Evolutionary conservation across 768 basidiomycete genomes (phyloP).

Genomic region (Amanita pallidorosea): DNA sequence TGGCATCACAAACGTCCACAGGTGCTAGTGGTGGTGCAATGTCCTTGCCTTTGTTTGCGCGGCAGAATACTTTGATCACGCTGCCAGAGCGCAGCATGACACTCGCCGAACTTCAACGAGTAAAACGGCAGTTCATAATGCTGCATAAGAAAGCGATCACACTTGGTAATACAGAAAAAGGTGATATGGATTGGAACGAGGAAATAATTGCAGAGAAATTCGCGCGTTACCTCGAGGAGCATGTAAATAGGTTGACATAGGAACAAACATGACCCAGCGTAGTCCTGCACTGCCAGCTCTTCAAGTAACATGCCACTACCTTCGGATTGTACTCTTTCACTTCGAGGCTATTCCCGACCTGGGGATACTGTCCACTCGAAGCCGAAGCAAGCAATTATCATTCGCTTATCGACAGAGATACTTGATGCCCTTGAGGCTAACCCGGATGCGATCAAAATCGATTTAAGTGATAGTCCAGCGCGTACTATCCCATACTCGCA

Average conservation of each 20-base stretch:
- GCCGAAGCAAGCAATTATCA: conserved; percentile 65
- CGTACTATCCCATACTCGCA: conserved; percentile 13
- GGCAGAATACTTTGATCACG: conserved; percentile 33
- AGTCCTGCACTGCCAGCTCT: neutral
- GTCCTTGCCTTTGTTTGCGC: conserved; percentile 10
- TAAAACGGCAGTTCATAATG: conserved; percentile 86
- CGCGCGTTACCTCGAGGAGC: conserved; percentile 61
- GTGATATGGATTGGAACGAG: conserved; percentile 68
- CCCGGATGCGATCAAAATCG: conserved; percentile 38
- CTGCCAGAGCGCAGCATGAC: conserved; percentile 69
- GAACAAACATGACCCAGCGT: neutral
- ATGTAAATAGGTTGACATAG: conserved; percentile 20
- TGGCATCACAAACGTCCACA: conserved; percentile 17
- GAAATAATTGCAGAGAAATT: conserved; percentile 62
- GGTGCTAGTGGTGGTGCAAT: neutral
- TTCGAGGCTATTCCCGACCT: conserved; percentile 46
- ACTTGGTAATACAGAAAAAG: conserved; percentile 70
- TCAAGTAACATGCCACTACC: conserved; percentile 53
- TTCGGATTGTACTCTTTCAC: conserved; percentile 35
- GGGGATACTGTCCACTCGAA: conserved; percentile 41
- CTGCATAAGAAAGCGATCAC: conserved; percentile 86
- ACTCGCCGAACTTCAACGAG: conserved; percentile 77
- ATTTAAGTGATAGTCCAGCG: conserved; percentile 54
- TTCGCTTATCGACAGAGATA: conserved; percentile 65
- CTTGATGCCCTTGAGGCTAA: conserved; percentile 54